phyloP scores from a whole-genome alignment of 805 yeast genomes.

The Priceomyces medius region DNA sequence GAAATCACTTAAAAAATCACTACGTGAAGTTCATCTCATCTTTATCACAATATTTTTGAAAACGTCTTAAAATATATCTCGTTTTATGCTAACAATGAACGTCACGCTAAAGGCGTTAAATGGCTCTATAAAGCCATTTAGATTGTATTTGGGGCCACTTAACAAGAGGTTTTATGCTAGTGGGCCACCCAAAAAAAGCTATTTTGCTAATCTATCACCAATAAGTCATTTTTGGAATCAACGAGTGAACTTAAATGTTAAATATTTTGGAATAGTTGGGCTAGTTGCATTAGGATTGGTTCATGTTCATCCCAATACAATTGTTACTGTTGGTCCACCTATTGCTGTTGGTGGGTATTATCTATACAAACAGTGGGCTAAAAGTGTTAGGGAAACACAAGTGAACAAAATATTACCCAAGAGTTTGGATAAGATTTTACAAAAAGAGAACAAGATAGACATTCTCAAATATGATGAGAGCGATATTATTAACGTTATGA shows the following conservation, averaged over 20 bases:
- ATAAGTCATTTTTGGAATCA: conserved; percentile 25
- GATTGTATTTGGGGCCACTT: background rate
- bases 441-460: conserved; percentile 13
- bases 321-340: conserved; percentile 40
- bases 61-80: too few relatives aligned
- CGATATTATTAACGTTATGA: conserved; percentile 25
- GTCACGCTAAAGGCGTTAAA: background rate
- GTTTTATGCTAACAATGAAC: background rate
- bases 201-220: conserved; percentile 23
- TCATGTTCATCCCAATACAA: conserved; percentile 35
- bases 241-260: conserved; percentile 23
- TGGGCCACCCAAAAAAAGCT: conserved; percentile 35
- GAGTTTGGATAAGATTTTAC: conserved; percentile 3
- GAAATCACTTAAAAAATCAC: too few relatives aligned
- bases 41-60: too few relatives aligned
- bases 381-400: conserved; percentile 14
- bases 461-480: conserved; percentile 34
- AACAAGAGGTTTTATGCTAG: conserved; percentile 6
- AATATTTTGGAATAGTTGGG: conserved; percentile 27
- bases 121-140: background rate
- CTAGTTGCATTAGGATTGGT: conserved; percentile 27
- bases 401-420: conserved; percentile 13
- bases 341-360: conserved; percentile 27
- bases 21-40: too few relatives aligned
- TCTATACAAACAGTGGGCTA: conserved; percentile 14